A percentile compares a stretch with the other conserved stretches of the same genome.
phyloP scores from a whole-genome alignment of 2,329 filamentous ascomycete species.

The Phyllachora maydis region DNA sequence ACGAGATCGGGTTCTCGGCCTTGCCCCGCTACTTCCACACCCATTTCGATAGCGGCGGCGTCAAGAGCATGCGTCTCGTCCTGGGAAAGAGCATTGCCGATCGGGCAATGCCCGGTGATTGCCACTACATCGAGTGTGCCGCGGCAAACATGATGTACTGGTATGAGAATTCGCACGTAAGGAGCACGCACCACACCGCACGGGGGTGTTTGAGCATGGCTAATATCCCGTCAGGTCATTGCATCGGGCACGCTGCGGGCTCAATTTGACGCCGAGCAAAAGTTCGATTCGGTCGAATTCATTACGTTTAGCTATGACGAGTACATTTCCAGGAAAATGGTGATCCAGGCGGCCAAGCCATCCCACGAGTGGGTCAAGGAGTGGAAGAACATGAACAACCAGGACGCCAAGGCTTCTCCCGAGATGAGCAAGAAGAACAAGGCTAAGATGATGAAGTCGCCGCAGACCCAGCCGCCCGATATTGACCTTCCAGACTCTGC shows the following conservation, averaged over 20 bases:
- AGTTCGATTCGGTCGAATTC: conserved; percentile 74
- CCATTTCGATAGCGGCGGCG: conserved; percentile 71
- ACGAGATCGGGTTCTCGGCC: conserved; percentile 66
- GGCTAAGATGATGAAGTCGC: conserved; percentile 34
- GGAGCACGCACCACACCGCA: conserved; percentile 11
- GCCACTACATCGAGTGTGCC: conserved; percentile 53
- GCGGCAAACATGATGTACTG: conserved; percentile 74
- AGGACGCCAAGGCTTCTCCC: conserved; percentile 36
- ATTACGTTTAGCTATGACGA: conserved; percentile 59
- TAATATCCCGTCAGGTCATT: conserved; percentile 38
- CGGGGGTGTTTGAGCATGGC: conserved; percentile 8
- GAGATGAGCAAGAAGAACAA: conserved; percentile 51
- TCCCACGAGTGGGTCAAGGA: conserved; percentile 45
- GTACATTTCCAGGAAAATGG: conserved; percentile 51
- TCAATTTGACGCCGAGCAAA: conserved; percentile 59
- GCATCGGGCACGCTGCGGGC: conserved; percentile 59
- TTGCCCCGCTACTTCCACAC: conserved; percentile 79
- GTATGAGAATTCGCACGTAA: conserved; percentile 68
- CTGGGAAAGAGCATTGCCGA: conserved; percentile 46
- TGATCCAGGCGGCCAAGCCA: conserved; percentile 39
- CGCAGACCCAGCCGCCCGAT: conserved; percentile 35
- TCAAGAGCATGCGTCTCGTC: conserved; percentile 69
- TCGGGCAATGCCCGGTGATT: conserved; percentile 35
- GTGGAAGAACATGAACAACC: conserved; percentile 36
- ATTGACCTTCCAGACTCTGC: conserved; percentile 37